Evolutionary conservation across 2,329 filamentous ascomycete genomes (phyloP), one percentile per base, ranked within the genome.

Genomic region (Penicillium sp.): DNA sequence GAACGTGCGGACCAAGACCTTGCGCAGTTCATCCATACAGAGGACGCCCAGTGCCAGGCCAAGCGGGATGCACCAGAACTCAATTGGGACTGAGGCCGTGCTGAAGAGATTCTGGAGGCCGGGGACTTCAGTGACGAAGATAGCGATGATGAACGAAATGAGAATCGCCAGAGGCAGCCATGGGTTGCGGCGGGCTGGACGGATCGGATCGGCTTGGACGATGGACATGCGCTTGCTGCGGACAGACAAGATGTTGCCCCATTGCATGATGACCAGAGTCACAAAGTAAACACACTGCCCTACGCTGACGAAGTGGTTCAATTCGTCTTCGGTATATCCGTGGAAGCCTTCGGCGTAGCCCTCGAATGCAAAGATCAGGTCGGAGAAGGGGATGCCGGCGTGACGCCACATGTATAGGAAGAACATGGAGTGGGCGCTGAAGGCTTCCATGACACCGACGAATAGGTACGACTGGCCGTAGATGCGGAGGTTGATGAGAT

Each of bases 201-300:
- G 74, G 4, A 83, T 67, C 0, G 82, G 82, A 49, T 81, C 78
- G 0, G 81, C 79, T 60, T 83, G 79, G 27, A 84, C 62, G 38
- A 84, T 78, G 41, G 78, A 81, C 51, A 83, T 68, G 2, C 79
- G 74, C 36, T 82, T 80, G 60, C 81, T 84, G 47, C 82, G 78
- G 6, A 83, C 77, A 0, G 70, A 71, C 8, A 83, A 70, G 38
- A 84, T 77, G 58, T 83, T 83, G 2, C 80, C 81, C 77, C 79
- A 82, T 57, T 84, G 81, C 38, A 84, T 70, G 38, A 83, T 76
- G 0, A 84, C 80, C 1, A 84, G 72, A 0, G 78, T 81, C 11
- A 84, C 78, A 54, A 84, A 84, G 68, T 84, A 84, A 6, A 84
- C 78, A 43, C 77, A 75, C 62, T 82, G 80, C 3, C 79, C 81